Evolutionary conservation across 208 protist genomes (phyloP), one percentile per base, ranked within the genome.

Genomic region (Wallacemonas sp.): DNA sequence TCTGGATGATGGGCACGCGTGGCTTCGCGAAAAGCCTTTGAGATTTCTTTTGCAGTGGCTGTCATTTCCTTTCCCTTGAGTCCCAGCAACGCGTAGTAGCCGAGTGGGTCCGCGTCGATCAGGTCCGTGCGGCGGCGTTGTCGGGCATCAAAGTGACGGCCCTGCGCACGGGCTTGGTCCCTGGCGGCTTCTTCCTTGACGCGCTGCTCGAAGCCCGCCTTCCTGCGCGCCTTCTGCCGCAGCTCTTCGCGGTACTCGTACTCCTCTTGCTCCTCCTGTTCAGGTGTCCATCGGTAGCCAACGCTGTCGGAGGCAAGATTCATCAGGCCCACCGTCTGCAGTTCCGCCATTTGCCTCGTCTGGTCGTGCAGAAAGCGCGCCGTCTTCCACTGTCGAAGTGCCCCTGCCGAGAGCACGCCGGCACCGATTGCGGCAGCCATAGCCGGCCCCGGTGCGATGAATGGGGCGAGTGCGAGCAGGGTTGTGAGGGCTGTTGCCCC

Each of bases 231-330:
- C 36, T 72, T 74, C 24, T 68, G 79, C 17, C 90, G 82, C 39
- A 96, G 77, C 66, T 96, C 85, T 78, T 96, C 90, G 9, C 87
- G 79, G 73, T 93, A 92, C 73, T 96, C 90, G 63, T 91, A 96
- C 80, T 93, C 90, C 30, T 79, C 75, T 19, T 78, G 71, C 63
- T 96, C 87, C 66, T 96, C 90, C 19, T 93, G 85, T 46, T 89
- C 85, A 3, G 79, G 77, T 0, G 80, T 82, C 87, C 90, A 96
- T 24, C 86, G 81, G 70, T 93, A 96, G 24, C 90, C 90, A 0
- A 73, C 61, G 60, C 72, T 78, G 79, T 96, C 90, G 1, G 85
- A 77, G n/a, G 76, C 76, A 32, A 92, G 78, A 61, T 96, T 91
- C 17, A 91, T 55, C 54, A 95, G 78, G 5, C 86, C 87, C 1